phyloP scores from a whole-genome alignment of 805 yeast species.

The Ogataea pini region DNA sequence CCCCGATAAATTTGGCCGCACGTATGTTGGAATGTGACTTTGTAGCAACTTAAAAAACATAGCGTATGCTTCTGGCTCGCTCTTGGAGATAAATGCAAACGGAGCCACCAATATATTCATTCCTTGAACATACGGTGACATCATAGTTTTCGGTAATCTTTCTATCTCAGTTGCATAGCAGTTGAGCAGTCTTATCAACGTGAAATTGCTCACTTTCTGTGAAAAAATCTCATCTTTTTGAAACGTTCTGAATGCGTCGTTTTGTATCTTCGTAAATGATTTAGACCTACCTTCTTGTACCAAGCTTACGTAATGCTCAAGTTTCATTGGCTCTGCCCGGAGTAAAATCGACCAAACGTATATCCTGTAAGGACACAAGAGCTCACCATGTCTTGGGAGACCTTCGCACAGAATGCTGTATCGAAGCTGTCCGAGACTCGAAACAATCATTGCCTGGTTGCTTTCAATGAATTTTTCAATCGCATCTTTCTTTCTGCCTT shows the following conservation, averaged over 20 bases:
- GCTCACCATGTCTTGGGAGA: conserved; percentile 32
- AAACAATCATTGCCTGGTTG: conserved; percentile 46
- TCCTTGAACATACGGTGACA: conserved; percentile 81
- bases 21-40: conserved; percentile 71
- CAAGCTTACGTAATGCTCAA: conserved; percentile 55
- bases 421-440: conserved; percentile 54
- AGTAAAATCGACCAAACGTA: conserved; percentile 82
- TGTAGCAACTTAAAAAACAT: conserved; percentile 63
- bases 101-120: conserved; percentile 88
- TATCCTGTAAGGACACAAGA: conserved; percentile 64
- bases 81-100: conserved; percentile 67
- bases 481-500: conserved; percentile 50
- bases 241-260: conserved; percentile 84
- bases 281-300: conserved; percentile 59
- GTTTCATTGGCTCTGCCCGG: conserved; percentile 58
- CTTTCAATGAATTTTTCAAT: conserved; percentile 51
- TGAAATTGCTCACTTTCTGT: conserved; percentile 64
- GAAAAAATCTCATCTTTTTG: conserved; percentile 71
- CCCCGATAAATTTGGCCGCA: conserved; percentile 75
- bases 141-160: conserved; percentile 14
- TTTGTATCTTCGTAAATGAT: conserved; percentile 67
- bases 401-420: conserved; percentile 54
- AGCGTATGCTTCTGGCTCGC: conserved; percentile 85
- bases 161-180: conserved; percentile 60
- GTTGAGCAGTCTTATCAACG: conserved; percentile 67